Percentiles rank a stretch among this genome's conserved stretches.
These are phyloP conservation scores for Pholiota molesta DNA, from an alignment of 768 basidiomycete genomes.

Conservation along the genomic window DNA sequence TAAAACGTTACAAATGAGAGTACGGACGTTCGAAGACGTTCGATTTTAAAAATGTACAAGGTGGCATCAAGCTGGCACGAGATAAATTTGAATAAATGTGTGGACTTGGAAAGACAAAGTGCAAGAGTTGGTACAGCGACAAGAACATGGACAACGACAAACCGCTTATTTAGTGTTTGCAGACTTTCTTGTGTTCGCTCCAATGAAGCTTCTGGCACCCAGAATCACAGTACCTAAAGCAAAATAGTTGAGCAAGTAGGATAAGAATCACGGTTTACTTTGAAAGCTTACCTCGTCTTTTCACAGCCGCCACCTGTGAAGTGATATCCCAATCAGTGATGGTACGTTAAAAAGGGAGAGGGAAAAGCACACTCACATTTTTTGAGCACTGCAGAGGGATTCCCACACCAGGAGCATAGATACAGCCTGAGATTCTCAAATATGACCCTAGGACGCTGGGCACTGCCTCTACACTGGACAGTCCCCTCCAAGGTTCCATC, in stretches of 20 bases:
- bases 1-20: too few species aligned
- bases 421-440: constrained; percentile 54
- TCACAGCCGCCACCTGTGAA: constrained; percentile 27
- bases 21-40: too few species aligned
- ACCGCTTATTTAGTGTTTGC: constrained; percentile 13
- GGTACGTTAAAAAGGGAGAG: neutral
- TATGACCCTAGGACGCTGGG: constrained; percentile 46
- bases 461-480: constrained; percentile 23
- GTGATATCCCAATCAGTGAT: neutral
- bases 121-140: neutral
- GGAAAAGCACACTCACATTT: constrained; percentile 22
- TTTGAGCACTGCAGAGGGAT: constrained; percentile 43
- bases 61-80: too few species aligned
- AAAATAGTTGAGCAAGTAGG: neutral
- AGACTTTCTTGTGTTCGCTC: constrained; percentile 25
- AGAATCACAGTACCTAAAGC: constrained; percentile 24
- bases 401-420: constrained; percentile 66
- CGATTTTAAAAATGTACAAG: too few species aligned
- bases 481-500: constrained; percentile 29
- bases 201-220: constrained; percentile 29
- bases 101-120: too few species aligned
- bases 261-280: neutral
- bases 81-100: neutral
- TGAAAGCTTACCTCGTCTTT: constrained; percentile 24
- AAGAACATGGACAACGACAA: too few species aligned